Evolutionary conservation across 2,329 filamentous ascomycete species (phyloP).

Genomic region (Trichoderma oligosporum): DNA sequence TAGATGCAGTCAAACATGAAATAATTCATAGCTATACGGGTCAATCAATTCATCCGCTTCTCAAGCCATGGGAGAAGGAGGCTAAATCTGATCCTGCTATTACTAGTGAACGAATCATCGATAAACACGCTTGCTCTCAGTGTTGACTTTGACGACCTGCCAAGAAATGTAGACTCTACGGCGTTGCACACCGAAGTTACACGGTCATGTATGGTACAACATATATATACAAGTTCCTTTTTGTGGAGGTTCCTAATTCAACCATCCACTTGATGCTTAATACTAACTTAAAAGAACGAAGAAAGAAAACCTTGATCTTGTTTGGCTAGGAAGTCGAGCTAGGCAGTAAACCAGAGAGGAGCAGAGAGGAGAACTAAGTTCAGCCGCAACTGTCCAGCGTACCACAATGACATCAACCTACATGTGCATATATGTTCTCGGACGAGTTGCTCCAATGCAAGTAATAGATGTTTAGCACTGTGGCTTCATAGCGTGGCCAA

Average conservation of each 20-base stretch:
- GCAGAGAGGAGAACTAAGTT: not conserved
- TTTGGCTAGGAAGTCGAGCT: not conserved
- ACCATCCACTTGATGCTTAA: conserved; percentile 15
- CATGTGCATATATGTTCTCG: not conserved
- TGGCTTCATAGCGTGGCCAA: conserved; percentile 2
- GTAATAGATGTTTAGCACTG: not conserved
- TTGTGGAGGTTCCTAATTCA: conserved; percentile 4
- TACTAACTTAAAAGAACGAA: conserved; percentile 4
- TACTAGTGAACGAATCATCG: not conserved
- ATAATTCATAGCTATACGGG: not conserved
- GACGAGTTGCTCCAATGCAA: conserved; percentile 5
- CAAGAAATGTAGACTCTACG: not conserved
- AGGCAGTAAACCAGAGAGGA: not conserved
- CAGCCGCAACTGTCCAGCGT: conserved; percentile 15
- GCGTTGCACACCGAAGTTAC: conserved; percentile 4
- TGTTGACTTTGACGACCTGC: not conserved
- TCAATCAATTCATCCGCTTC: not conserved
- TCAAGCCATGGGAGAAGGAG: not conserved
- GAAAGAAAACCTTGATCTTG: conserved; percentile 1
- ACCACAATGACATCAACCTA: conserved; percentile 5
- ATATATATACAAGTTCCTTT: not conserved
- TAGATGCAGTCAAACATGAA: conserved; percentile 4
- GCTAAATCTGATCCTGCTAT: not conserved
- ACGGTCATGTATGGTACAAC: not conserved
- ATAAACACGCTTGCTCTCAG: not conserved